Conservation (phyloP, 768 basidiomycete genomes). For the Hygrocybe coccinea region DNA sequence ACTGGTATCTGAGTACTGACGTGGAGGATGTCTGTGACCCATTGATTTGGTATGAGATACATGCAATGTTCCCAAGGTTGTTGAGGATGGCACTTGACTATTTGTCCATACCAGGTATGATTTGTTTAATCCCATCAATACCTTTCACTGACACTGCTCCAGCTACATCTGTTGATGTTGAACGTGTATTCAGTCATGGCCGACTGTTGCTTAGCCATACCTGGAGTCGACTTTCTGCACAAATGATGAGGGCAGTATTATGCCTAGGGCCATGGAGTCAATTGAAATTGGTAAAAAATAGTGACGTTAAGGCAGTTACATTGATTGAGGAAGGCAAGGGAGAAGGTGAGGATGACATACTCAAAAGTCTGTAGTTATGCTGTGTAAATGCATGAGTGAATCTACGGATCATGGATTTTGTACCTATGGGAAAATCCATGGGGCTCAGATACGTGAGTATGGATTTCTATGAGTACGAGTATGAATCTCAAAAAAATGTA, state of each 20-base stretch:
- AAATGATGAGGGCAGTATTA: slow-evolving; percentile 23
- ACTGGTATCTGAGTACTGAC: slow-evolving; percentile 10
- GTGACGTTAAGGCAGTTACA: slow-evolving; percentile 16
- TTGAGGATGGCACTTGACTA: no score
- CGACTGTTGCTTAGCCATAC: slow-evolving; percentile 24
- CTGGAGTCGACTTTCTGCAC: slow-evolving; percentile 19
- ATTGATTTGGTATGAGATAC: not conserved
- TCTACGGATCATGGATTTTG: no score
- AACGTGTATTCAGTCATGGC: slow-evolving; percentile 26
- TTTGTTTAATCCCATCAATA: slow-evolving; percentile 6
- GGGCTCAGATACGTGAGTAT: no score
- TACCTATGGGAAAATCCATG: no score
- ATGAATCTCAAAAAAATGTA: no score
- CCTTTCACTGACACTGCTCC: not conserved
- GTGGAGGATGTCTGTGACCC: slow-evolving; percentile 6
- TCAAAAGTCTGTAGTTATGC: no score
- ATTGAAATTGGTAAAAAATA: slow-evolving; percentile 23
- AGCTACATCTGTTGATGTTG: slow-evolving; percentile 33
- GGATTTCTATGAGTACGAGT: no score
- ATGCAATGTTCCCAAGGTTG: slow-evolving; percentile 16
- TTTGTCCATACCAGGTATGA: slow-evolving; percentile 27
- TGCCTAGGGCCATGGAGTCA: slow-evolving; percentile 33
- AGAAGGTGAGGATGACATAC: no score
- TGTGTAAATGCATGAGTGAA: no score
- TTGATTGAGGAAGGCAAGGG: slow-evolving; percentile 15